phyloP scores from a whole-genome alignment of 768 basidiomycete species.

The Mrakia frigida region DNA sequence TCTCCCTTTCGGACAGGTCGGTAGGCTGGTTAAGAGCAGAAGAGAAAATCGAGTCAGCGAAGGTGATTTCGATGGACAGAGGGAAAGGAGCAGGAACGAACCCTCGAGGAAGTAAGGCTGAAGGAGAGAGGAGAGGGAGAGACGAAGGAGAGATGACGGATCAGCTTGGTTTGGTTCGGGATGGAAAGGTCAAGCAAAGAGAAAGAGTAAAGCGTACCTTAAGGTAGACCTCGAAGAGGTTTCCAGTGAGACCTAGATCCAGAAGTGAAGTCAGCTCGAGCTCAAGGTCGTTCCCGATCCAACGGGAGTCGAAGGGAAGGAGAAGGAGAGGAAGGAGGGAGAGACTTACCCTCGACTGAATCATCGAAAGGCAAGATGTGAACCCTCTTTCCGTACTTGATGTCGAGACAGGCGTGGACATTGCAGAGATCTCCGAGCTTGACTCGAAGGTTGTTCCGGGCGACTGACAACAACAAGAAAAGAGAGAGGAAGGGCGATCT shows the following conservation, averaged over 20 bases:
- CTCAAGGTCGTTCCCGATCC: too few species aligned
- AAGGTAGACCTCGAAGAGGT: constrained; percentile 97
- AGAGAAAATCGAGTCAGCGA: background rate
- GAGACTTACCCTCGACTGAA: constrained; percentile 76
- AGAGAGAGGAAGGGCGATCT: background rate
- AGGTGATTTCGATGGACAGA: too few species aligned
- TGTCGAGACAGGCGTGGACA: constrained; percentile 92
- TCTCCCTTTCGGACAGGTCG: constrained; percentile 95
- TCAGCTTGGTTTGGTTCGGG: background rate
- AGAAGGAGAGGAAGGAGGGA: background rate
- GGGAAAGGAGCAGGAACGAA: constrained; percentile 37
- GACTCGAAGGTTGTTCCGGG: constrained; percentile 96
- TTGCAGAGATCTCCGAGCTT: constrained; percentile 95
- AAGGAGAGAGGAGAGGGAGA: background rate
- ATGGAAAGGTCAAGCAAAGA: background rate
- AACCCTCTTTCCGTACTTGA: constrained; percentile 97
- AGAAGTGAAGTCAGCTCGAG: background rate
- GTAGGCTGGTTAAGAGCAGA: constrained; percentile 55
- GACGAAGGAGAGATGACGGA: background rate
- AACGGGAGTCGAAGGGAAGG: background rate
- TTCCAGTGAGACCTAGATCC: constrained; percentile 66
- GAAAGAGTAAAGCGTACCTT: constrained; percentile 43
- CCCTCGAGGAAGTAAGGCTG: constrained; percentile 95
- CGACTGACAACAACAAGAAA: constrained; percentile 53
- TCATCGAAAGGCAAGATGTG: constrained; percentile 97